phyloP scores from a whole-genome alignment of 2,329 filamentous ascomycete species.

The Leptosphaerulina australis region DNA sequence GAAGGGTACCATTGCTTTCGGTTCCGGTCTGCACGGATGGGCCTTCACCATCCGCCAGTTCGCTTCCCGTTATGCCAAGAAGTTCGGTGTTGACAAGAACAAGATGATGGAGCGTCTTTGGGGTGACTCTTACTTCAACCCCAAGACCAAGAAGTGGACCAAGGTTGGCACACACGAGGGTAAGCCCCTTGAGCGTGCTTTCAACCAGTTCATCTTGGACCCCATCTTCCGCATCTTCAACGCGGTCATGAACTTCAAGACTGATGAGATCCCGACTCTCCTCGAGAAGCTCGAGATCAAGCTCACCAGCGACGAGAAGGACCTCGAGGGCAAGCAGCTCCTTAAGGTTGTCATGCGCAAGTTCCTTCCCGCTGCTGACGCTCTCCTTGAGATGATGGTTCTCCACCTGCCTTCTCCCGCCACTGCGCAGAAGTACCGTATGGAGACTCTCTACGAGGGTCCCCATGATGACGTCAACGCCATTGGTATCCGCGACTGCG shows the following conservation, averaged over 20 bases:
- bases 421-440: conserved; percentile 96
- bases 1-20: conserved; percentile 97
- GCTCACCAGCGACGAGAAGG: conserved; percentile 82
- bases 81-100: conserved; percentile 99
- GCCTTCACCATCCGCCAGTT: conserved; percentile 99
- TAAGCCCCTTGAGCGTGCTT: conserved; percentile 92
- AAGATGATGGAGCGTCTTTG: conserved; percentile 99
- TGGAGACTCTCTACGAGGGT: conserved; percentile 98
- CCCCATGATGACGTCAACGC: conserved; percentile 88
- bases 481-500: conserved; percentile 97
- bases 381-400: conserved; percentile 99
- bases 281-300: conserved; percentile 95
- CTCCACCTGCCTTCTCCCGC: conserved; percentile 96
- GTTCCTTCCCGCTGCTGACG: conserved; percentile 97
- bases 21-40: conserved; percentile 99
- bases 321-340: conserved; percentile 95
- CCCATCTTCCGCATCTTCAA: conserved; percentile 99
- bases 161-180: conserved; percentile 83
- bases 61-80: conserved; percentile 95
- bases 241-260: conserved; percentile 98
- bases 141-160: conserved; percentile 99
- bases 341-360: conserved; percentile 99
- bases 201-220: conserved; percentile 99
- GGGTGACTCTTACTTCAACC: conserved; percentile 99
- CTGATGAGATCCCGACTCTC: conserved; percentile 82